Evolutionary conservation across 495 filamentous ascomycete species (phyloP), one percentile per base, ranked within the genome.

Genomic region (Penicillium manginii): DNA sequence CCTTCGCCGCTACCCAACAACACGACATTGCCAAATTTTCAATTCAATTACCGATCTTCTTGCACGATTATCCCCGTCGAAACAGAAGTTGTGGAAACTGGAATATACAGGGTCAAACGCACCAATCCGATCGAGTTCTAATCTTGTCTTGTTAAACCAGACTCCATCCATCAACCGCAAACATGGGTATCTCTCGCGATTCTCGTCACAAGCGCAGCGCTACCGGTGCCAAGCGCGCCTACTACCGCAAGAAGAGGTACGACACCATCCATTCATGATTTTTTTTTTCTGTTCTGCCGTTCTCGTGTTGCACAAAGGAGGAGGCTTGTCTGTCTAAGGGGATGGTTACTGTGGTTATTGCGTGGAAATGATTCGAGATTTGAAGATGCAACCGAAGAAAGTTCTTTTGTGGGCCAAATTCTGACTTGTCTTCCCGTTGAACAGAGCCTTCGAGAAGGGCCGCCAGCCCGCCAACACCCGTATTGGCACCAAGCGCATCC

Each of bases 181-280:
- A 84, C 79, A 98, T 98, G 93, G 93, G 93, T 98, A 97, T 98
- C 82, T 96, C 93, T 81, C 90, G 93, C 79, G 93, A 97, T 82
- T 96, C 91, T 72, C 91, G 93, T 83, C 93, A 98, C 87, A 98
- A 98, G 89, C 92, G 93, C 83, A 90, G 90, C 79, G 91, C 91
- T 78, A 92, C 93, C 71, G 93, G 93, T 83, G 93, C 93, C 68
- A 97, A 97, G 89, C 87, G 93, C 72, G 85, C 93, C 81, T 86
- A 84, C 84, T 96, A 96, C 83, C 91, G 91, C 79, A 88, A 88
- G 83, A 88, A 88, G 85, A 86, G 86, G 86, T 88, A 88, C 79
- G 80, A 72, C 66, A 66, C 52, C 19, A 9, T 47, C 45, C 45
- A 12, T 57, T 61, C 61, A 59, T 39, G 40, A 55, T 48, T 48